Evolutionary conservation across 306 rosid genomes (phyloP).

Genomic region (Herpetospermum pedunculosum): DNA sequence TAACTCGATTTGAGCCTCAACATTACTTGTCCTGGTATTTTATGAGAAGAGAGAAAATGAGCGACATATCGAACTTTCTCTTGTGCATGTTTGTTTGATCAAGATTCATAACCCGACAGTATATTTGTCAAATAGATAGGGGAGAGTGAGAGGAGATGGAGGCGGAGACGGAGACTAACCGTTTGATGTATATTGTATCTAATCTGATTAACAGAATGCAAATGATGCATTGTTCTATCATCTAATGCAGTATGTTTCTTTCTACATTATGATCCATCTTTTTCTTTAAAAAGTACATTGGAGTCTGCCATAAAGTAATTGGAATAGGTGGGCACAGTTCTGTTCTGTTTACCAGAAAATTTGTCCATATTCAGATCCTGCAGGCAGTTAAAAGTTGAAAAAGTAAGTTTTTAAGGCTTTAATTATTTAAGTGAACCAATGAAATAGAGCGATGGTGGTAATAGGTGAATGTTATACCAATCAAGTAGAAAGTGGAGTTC

Average conservation of each 20-base stretch:
- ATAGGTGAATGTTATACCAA: neutral
- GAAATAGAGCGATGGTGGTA: neutral
- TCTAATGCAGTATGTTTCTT: neutral
- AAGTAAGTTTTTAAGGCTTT: neutral
- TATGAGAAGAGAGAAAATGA: neutral
- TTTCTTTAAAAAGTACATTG: neutral
- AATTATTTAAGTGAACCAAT: neutral
- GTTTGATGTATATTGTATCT: neutral
- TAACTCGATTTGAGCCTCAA: neutral
- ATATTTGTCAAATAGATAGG: constrained; percentile 1
- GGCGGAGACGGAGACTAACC: neutral
- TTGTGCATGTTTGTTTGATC: neutral
- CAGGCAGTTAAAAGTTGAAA: neutral
- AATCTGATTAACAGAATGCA: neutral
- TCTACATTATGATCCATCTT: neutral
- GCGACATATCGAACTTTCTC: neutral
- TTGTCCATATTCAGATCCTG: neutral
- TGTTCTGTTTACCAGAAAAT: neutral
- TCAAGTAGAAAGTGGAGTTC: neutral
- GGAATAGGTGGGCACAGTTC: neutral
- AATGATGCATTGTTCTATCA: neutral
- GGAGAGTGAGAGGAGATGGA: neutral
- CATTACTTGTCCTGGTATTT: neutral
- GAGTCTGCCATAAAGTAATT: neutral
- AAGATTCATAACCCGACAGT: neutral